Conservation (phyloP, 176 grass and related monocot genomes). For the maize (Zea mays) region DNA sequence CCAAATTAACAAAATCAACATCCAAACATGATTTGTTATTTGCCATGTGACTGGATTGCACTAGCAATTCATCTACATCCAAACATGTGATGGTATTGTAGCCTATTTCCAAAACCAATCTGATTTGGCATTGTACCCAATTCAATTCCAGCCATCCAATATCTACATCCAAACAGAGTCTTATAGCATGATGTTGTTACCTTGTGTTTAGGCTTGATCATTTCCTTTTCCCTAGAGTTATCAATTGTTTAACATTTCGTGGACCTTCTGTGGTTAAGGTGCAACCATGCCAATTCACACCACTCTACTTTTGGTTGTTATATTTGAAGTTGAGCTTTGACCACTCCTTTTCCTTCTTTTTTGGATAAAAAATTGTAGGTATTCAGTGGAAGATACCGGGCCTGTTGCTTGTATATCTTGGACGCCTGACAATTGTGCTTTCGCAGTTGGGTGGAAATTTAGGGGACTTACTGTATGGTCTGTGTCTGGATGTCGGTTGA, state of each 20-base stretch:
- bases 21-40: too few species aligned
- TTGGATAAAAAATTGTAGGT: constrained; percentile 55
- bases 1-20: too few species aligned
- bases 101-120: too few species aligned
- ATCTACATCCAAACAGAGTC: too few species aligned
- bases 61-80: too few species aligned
- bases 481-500: constrained; percentile 88
- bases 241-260: constrained; percentile 4
- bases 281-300: constrained; percentile 13
- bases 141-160: too few species aligned
- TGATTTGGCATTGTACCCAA: too few species aligned
- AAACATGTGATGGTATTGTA: too few species aligned
- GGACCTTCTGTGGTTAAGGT: neutral
- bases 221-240: constrained; percentile 2
- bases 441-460: constrained; percentile 95
- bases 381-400: constrained; percentile 95
- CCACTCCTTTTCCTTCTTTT: neutral
- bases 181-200: neutral
- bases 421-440: constrained; percentile 97
- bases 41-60: too few species aligned
- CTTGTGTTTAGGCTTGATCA: constrained; percentile 13
- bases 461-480: constrained; percentile 98
- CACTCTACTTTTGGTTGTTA: constrained; percentile 27
- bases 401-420: constrained; percentile 94
- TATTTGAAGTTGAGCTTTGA: constrained; percentile 22